These are phyloP conservation scores for Fusarium denticulatum DNA, from an alignment of 2,329 filamentous ascomycete genomes.

Conservation along the genomic window DNA sequence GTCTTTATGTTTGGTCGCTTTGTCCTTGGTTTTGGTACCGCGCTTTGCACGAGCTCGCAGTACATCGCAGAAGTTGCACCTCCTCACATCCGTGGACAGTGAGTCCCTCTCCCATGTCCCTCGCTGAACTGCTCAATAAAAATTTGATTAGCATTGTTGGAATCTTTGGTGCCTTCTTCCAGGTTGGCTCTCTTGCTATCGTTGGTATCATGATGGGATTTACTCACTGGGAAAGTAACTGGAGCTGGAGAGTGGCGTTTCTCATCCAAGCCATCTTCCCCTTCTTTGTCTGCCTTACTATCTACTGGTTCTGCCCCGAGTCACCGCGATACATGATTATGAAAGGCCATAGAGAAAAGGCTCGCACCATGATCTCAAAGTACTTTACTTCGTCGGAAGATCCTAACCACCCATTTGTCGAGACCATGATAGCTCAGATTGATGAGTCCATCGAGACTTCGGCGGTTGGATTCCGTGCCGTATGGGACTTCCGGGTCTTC, in stretches of 20 bases:
- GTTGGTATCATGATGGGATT: slow-evolving; percentile 40
- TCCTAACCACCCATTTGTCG: slow-evolving; percentile 31
- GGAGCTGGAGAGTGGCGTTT: slow-evolving; percentile 37
- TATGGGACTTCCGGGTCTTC: slow-evolving; percentile 37
- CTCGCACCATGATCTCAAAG: slow-evolving; percentile 26
- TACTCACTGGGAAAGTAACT: slow-evolving; percentile 36
- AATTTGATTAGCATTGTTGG: slow-evolving; percentile 15
- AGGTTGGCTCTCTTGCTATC: slow-evolving; percentile 36
- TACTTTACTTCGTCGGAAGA: slow-evolving; percentile 36
- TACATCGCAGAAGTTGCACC: slow-evolving; percentile 39
- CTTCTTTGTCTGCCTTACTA: slow-evolving; percentile 27
- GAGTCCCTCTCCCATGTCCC: neutral
- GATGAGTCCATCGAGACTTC: slow-evolving; percentile 36
- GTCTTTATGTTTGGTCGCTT: slow-evolving; percentile 36
- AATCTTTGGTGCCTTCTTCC: slow-evolving; percentile 39
- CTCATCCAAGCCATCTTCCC: slow-evolving; percentile 37
- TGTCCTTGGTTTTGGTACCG: slow-evolving; percentile 36
- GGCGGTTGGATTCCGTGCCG: slow-evolving; percentile 17
- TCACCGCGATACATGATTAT: slow-evolving; percentile 40
- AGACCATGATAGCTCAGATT: slow-evolving; percentile 33
- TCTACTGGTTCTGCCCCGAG: slow-evolving; percentile 38
- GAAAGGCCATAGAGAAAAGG: slow-evolving; percentile 35
- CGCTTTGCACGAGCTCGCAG: slow-evolving; percentile 38
- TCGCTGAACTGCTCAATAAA: neutral
- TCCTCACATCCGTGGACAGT: slow-evolving; percentile 34